These are phyloP conservation scores for Aureobasidium mangrovei DNA, from an alignment of 2,329 filamentous ascomycete species.

Conservation along the genomic window DNA sequence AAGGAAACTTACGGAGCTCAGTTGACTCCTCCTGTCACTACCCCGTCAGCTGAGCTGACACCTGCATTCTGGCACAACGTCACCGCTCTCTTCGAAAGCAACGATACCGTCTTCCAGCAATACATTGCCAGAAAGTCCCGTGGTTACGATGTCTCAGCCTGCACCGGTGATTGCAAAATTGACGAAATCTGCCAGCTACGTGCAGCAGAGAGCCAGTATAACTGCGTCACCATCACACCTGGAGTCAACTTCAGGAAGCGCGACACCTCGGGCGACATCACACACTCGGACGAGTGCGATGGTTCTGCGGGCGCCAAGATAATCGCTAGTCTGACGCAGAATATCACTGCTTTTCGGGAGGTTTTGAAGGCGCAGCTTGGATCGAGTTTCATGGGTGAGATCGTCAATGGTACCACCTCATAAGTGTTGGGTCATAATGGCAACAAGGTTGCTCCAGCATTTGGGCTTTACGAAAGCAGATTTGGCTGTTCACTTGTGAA, in stretches of 20 bases:
- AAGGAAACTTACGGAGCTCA: slow-evolving; percentile 45
- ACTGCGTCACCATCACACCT: slow-evolving; percentile 30
- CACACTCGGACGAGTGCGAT: slow-evolving; percentile 3
- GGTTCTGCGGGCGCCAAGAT: slow-evolving; percentile 7
- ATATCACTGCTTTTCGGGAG: background rate
- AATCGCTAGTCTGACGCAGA: background rate
- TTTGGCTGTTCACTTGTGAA: background rate
- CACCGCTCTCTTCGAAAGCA: slow-evolving; percentile 39
- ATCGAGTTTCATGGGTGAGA: background rate
- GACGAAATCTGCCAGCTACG: slow-evolving; percentile 46
- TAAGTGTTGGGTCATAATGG: background rate
- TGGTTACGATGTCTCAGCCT: slow-evolving; percentile 35
- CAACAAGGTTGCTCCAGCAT: no score
- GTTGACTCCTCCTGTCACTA: slow-evolving; percentile 34
- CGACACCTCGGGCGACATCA: background rate
- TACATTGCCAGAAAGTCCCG: slow-evolving; percentile 43
- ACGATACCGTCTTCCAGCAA: slow-evolving; percentile 37
- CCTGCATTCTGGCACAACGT: slow-evolving; percentile 53
- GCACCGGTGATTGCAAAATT: slow-evolving; percentile 36
- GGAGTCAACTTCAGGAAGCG: slow-evolving; percentile 12
- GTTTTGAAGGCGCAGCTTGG: slow-evolving; percentile 1
- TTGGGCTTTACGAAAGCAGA: background rate
- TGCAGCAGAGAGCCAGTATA: slow-evolving; percentile 45
- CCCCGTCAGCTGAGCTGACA: slow-evolving; percentile 38
- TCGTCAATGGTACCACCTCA: background rate